Conservation (phyloP, 768 basidiomycete genomes). For the Boletus coccyginus region DNA sequence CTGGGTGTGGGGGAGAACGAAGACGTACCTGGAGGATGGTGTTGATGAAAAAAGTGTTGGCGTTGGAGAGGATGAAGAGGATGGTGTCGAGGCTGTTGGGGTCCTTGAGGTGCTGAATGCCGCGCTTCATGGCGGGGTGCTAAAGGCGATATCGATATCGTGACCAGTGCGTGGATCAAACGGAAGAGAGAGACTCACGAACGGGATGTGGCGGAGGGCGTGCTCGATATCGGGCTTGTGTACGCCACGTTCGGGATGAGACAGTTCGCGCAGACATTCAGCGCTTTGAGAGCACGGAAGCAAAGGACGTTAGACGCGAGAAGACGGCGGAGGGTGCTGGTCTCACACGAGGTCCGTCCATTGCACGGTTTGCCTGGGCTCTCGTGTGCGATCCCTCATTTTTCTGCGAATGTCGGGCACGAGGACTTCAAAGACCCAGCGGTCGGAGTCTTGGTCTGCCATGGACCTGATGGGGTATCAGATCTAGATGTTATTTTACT, state of each 20-base stretch:
- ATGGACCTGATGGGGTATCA: constrained; percentile 59
- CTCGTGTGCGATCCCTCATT: constrained; percentile 54
- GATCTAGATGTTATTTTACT: neutral
- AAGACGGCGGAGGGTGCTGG: neutral
- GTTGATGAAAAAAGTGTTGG: too few species aligned
- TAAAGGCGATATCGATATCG: constrained; percentile 30
- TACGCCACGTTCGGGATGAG: constrained; percentile 55
- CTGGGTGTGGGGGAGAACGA: neutral
- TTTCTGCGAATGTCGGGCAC: constrained; percentile 81
- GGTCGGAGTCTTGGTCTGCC: constrained; percentile 94
- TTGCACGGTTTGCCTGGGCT: constrained; percentile 55
- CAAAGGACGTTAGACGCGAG: neutral
- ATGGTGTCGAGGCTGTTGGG: constrained; percentile 58
- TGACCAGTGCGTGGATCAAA: too few species aligned
- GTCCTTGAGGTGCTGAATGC: constrained; percentile 73
- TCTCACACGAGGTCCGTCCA: constrained; percentile 96
- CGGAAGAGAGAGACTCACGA: constrained; percentile 66
- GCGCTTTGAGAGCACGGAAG: too few species aligned
- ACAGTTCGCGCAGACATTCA: constrained; percentile 65
- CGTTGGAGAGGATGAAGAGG: constrained; percentile 91
- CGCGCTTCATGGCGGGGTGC: constrained; percentile 97
- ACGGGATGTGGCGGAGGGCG: constrained; percentile 79
- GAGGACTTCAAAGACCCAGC: constrained; percentile 89
- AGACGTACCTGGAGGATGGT: constrained; percentile 76
- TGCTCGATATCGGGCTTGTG: constrained; percentile 73